phyloP scores from a whole-genome alignment of 345 rosid species.

The Turritis glabra region DNA sequence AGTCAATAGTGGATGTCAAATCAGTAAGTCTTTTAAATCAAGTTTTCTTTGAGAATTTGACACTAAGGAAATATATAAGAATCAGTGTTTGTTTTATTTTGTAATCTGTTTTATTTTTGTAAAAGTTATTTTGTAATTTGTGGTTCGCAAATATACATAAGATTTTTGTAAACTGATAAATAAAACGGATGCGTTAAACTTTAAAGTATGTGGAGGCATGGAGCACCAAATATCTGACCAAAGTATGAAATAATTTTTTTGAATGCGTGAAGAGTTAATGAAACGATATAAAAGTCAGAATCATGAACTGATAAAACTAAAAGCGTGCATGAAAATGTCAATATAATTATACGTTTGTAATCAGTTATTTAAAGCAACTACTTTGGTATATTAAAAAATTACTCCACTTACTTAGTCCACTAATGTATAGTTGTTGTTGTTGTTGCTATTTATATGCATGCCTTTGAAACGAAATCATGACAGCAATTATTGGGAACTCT shows the following conservation, averaged over 20 bases:
- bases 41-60: neutral
- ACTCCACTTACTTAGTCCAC: conserved; percentile 24
- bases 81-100: no score
- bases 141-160: neutral
- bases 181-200: neutral
- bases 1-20: neutral
- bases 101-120: no score
- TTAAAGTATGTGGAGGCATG: no score
- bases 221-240: no score
- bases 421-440: conserved; percentile 12
- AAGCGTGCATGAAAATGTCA: neutral
- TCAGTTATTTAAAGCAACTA: neutral
- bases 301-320: neutral
- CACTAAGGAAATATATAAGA: neutral
- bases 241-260: neutral
- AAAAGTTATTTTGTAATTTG: neutral
- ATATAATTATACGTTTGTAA: neutral
- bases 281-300: neutral
- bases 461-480: conserved; percentile 26
- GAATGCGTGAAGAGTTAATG: neutral
- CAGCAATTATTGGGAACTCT: conserved; percentile 34
- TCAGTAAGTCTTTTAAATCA: neutral
- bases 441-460: conserved; percentile 37
- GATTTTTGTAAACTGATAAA: neutral
- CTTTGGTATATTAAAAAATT: neutral